Base-by-base conservation (phyloP, 768 basidiomycete genomes). In the Lentinula aciculospora region DNA sequence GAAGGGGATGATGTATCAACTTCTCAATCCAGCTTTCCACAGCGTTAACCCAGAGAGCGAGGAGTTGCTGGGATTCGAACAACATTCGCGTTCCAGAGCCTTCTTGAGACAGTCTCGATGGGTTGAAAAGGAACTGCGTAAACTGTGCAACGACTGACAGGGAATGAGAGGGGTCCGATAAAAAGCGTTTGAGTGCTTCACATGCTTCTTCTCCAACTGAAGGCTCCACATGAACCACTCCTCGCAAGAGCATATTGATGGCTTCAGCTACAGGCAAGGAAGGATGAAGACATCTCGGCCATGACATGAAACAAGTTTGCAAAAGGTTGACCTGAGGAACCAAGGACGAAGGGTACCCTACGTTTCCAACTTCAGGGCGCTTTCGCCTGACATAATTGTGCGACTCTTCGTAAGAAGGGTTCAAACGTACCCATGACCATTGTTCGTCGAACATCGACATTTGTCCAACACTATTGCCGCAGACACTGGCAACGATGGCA, bases 371-470 rank as follows among this genome's bases (percentile, higher is more conserved):
- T 65, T 88, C 85, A 0, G 77, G 72, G 66, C 93, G 91, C 25
- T 84, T 81, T 34, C 89, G 81, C 19, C 89, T 77, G 49, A 87
- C 70, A 50, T 78, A 80, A 63, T 82, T 87, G 62, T 85, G 83
- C 2, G 83, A 74, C 64, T 94, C 89, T 62, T 93, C 85, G 66
- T 85, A 82, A 0, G 81, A 68, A 1, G 79, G 76, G 61, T 78
- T 80, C 49, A 85, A 70, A 46, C 85, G 82, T 19, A 81, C 76
- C 53, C 80, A 75, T 0, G 83, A 79, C 86, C 88, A 92, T 63
- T 92, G 88, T 7, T 94, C 89, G 58, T 97, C 94, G 57, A 93
- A 86, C 29, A 95, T 75, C 15, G 86, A 85, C 85, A 95, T 89
- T 36, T 76, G 72, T 1, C 89, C 89, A 6, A 92, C 82, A 3